phyloP scores from a whole-genome alignment of 2,329 filamentous ascomycete genomes.

The Trichoderma lentiforme region DNA sequence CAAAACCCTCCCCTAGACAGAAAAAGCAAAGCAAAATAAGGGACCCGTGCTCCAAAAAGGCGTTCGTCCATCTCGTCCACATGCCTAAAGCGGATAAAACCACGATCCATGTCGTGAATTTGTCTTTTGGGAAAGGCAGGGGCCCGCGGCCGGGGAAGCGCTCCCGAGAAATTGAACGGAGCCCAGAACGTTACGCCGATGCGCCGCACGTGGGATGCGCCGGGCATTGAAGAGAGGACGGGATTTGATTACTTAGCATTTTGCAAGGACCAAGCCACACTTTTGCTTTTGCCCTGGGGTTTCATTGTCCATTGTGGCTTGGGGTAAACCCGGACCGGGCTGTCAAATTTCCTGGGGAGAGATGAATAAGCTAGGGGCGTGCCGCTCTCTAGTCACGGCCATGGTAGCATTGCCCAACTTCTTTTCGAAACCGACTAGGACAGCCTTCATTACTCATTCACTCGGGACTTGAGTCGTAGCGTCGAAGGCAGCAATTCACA shows the following conservation, averaged over 20 bases:
- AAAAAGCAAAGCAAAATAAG: neutral
- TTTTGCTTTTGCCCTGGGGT: neutral
- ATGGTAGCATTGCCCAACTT: neutral
- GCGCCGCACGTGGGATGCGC: neutral
- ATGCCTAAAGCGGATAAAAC: neutral
- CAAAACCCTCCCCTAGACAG: neutral
- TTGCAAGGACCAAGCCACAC: neutral
- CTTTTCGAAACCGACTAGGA: neutral
- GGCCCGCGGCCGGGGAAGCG: slow-evolving; percentile 6
- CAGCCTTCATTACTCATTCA: neutral
- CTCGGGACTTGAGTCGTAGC: neutral
- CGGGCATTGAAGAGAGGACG: neutral
- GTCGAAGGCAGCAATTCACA: neutral
- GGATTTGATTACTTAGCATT: neutral
- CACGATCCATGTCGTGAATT: slow-evolving; percentile 6
- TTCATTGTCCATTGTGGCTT: slow-evolving; percentile 7
- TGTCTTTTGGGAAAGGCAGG: neutral
- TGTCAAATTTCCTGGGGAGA: neutral
- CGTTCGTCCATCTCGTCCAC: neutral
- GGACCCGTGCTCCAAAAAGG: neutral
- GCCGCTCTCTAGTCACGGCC: neutral
- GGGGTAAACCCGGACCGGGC: neutral
- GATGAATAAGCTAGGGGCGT: slow-evolving; percentile 5
- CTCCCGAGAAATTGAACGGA: slow-evolving; percentile 7
- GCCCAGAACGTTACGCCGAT: neutral